Base-by-base conservation (phyloP, 345 rosid genomes). In the Geranium rotundifolium region DNA sequence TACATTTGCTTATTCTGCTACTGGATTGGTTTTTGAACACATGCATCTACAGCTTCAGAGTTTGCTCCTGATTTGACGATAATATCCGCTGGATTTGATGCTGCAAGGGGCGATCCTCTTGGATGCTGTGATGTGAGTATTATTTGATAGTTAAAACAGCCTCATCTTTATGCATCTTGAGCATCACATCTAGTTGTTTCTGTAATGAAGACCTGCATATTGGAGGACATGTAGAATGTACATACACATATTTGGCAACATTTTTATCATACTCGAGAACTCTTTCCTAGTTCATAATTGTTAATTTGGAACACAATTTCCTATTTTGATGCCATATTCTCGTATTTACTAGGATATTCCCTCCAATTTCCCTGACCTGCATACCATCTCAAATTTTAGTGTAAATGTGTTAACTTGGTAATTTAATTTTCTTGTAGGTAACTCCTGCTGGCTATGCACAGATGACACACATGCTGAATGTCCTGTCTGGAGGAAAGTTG, bases 61-160 rank as follows among this genome's bases (percentile, higher is more conserved):
- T 93, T 90, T 76, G 80, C 82, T 79, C 96, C 99, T 54, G 97
- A 93, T 79, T 90, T 90, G 59, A 85, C 85, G 72, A 88, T 93
- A 81, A 77, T 93, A 72, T 93, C 99, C 59, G 95, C 97, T 17
- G 97, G 99, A 72, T 93, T 90, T 85, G 99, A 93, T 85, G 97
- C 97, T 10, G 99, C 99, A 54, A 84, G 95, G 73, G 97, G 99
- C 61, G 99, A 93, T 76, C 99, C 99, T 67, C 64, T 93, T 46
- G 99, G 99, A 69, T 76, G 97, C 72, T 93, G 99, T 69, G 96
- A 90, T 80, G 99, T 90, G 78, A 82, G 90, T 39, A n/a, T 67
- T 63, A 56, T 56, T 58, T 41, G 30, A 46, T 19, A 54, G 55
- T 37, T 57, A 52, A 57, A 60, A n/a, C 50, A 46, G 30, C 17